phyloP scores from a whole-genome alignment of 129 eudicot genomes.

The sunflower (Helianthus annuus) region HanXRQr2.0-SUNRISE NC_035438.2:27172545-27173044 shows the following conservation, averaged over 20 bases:
- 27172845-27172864: not conserved
- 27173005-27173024: constrained; percentile 35
- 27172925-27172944: not conserved
- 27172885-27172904: too few relatives aligned
- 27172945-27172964: not conserved
- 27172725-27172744: constrained; percentile 50
- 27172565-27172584: constrained; percentile 7
- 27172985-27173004: constrained; percentile 55
- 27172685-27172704: constrained; percentile 67
- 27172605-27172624: constrained; percentile 43
- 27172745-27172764: constrained; percentile 45
- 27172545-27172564: too few relatives aligned
- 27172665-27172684: constrained; percentile 21
- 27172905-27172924: too few relatives aligned
- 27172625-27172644: constrained; percentile 44
- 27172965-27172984: not conserved
- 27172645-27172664: constrained; percentile 16
- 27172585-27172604: constrained; percentile 32
- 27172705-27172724: constrained; percentile 50
- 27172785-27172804: constrained; percentile 37
- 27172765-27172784: constrained; percentile 38
- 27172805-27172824: constrained; percentile 8
- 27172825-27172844: constrained; percentile 49
- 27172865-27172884: too few relatives aligned
- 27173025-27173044: constrained; percentile 24